Evolutionary conservation across 768 basidiomycete genomes (phyloP), one percentile per base, ranked within the genome.

Genomic region (Steccherinum ochraceum): DNA sequence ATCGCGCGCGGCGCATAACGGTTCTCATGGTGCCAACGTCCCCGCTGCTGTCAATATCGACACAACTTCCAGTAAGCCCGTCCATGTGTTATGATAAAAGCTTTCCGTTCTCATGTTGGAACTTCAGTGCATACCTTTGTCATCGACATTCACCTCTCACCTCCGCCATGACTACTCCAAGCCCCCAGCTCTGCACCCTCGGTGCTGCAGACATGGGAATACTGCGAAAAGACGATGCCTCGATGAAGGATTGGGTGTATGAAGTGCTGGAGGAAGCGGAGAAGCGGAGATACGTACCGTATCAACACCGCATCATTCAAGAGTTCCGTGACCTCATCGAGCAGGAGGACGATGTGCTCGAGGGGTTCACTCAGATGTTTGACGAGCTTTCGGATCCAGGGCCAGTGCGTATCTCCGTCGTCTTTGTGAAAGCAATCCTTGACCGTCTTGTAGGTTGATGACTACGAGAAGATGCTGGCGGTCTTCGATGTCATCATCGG

Each of bases 401-500:
- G 0, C 55, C 55, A 16, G 30, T 35, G 16, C 30, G 30, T 35
- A 49, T 54, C 45, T 53, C 55, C 5, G 52, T 41, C 16, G 48
- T 35, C 16, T 19, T 23, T 24, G 54, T 4, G 54, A 56, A 46
- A 52, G 50, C 4, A 13, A 42, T 40, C 10, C 16, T 4, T 48
- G 21, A 45, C 21, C 18, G 12, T 24, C n/a, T 41, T 35, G 18
- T 40, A 72, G 66, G 67, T 79, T 21, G 58, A 63, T 12, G 68
- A 76, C 56, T 76, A 74, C 55, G 60, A 64, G 51, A 63, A 66
- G 40, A 65, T 78, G 64, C 61, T 76, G 16, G 45, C 45, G 12
- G 58, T 73, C 12, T 64, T 80, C 61, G 69, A 79, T 57, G 58
- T 66, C 45, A 64, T 78, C 60, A 54, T 79, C 43, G 57, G 56